A percentile compares a stretch with the other conserved stretches of the same genome.
Evolutionary conservation across 2,329 filamentous ascomycete genomes (phyloP).

Genomic region (Malbranchea zuffiana): DNA sequence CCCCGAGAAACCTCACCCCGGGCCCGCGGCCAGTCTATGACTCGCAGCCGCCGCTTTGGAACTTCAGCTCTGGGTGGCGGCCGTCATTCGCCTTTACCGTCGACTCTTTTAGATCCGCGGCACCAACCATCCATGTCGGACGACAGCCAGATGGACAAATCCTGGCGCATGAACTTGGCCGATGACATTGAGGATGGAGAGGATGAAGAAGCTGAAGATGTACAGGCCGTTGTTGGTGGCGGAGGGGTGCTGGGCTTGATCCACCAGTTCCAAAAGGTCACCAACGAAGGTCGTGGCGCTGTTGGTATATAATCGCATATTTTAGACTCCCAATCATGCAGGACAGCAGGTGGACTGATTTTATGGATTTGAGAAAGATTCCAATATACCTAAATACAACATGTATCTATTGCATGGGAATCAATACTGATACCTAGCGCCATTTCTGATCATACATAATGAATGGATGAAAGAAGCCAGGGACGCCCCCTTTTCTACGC

Average conservation of each 20-base stretch:
- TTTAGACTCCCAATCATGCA: no score
- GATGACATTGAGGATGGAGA: constrained; percentile 28
- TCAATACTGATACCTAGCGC: no score
- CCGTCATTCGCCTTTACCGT: constrained; percentile 30
- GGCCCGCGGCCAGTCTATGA: constrained; percentile 19
- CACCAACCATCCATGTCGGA: constrained; percentile 36
- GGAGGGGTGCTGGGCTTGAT: constrained; percentile 54
- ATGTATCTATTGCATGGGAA: no score
- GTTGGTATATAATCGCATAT: constrained; percentile 31
- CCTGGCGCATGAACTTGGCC: constrained; percentile 38
- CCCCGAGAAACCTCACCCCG: constrained; percentile 41
- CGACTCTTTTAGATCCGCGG: constrained; percentile 38
- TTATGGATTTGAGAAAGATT: no score
- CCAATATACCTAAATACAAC: no score
- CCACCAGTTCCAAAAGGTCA: constrained; percentile 55
- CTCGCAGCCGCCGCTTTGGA: constrained; percentile 38
- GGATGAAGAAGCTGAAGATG: constrained; percentile 39
- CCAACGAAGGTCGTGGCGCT: constrained; percentile 29
- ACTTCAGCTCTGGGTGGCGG: constrained; percentile 20
- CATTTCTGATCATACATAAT: no score
- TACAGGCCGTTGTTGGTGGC: constrained; percentile 37
- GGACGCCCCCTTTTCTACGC: no score
- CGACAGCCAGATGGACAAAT: constrained; percentile 50
- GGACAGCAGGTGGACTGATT: no score
- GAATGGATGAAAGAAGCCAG: no score